A percentile compares a stretch with the other conserved stretches of the same genome.
Conservation (phyloP, 495 filamentous ascomycete species). For the Trichoderma parareesei region DNA sequence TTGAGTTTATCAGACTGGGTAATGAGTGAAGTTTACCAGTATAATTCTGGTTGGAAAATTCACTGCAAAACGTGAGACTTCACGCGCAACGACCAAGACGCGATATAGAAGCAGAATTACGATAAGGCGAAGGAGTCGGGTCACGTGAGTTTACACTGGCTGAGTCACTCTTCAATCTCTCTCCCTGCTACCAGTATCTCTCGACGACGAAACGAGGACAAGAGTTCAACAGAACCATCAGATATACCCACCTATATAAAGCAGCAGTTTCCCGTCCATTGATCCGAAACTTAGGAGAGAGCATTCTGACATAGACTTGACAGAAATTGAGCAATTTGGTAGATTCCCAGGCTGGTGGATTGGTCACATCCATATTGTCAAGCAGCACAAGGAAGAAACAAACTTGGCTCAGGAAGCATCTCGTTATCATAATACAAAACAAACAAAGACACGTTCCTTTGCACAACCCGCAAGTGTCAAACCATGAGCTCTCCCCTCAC, state of each 20-base stretch:
- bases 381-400: background rate
- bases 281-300: background rate
- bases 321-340: background rate
- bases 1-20: too few species aligned
- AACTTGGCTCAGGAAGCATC: too few species aligned
- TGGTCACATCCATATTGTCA: background rate
- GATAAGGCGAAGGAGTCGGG: too few species aligned
- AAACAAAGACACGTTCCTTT: background rate
- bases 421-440: background rate
- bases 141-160: background rate
- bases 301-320: background rate
- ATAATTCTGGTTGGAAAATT: too few species aligned
- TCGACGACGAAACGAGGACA: background rate
- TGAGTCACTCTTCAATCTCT: background rate
- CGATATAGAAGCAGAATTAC: too few species aligned
- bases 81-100: too few species aligned
- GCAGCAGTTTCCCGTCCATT: too few species aligned
- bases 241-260: too few species aligned
- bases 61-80: too few species aligned
- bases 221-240: too few species aligned
- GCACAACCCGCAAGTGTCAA: slow-evolving; percentile 6
- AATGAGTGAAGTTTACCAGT: too few species aligned
- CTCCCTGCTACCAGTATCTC: background rate
- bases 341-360: background rate
- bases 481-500: slow-evolving; percentile 15